Evolutionary conservation across 2,329 filamentous ascomycete species (phyloP), one percentile per base, ranked within the genome.

Genomic region (Teratosphaeria destructans): DNA sequence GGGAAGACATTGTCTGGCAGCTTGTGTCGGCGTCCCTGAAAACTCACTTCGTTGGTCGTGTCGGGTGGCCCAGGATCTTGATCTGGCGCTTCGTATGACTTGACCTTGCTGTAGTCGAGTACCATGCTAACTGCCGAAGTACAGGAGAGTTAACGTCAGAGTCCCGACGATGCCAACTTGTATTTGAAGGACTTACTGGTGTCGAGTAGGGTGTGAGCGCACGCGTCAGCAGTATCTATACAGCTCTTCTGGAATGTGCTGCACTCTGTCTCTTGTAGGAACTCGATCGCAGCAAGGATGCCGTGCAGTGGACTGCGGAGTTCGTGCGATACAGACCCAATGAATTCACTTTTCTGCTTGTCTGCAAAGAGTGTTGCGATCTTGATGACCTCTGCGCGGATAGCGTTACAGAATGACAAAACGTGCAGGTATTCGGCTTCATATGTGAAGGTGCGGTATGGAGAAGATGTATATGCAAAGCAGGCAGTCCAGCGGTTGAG

Each of bases 231-330:
- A 54, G 43, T 53, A 16, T 34, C 27, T 27, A 34, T 27, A 14
- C 37, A 58, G 34, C 27, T 23, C 23, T 29, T 37, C 16, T 49
- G 43, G n/a, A 43, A 32, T 4, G 55, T 32, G 19, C 65, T 65
- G 29, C 66, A 61, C 4, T 57, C 57, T 12, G 67, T 70, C n/a
- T 83, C 81, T 3, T 77, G 75, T 0, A 85, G 65, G 3, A 84
- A 57, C 75, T 82, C 68, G 14, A 68, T 49, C 3, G 58, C 64
- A 1, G 62, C 69, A 3, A 71, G 60, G 12, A 68, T 68, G 3
- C 66, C 66, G 52, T 71, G 69, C 1, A 71, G 62, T 5, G 68
- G 68, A 19, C 56, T 58, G 16, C 64, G 54, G 23, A 67, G 34
- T 58, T 76, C 75, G 59, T 76, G 74, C 2, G 70, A 74, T 23